phyloP scores from a whole-genome alignment of 1,284 basidiomycete species.

The Ceratobasidium sp. region DNA sequence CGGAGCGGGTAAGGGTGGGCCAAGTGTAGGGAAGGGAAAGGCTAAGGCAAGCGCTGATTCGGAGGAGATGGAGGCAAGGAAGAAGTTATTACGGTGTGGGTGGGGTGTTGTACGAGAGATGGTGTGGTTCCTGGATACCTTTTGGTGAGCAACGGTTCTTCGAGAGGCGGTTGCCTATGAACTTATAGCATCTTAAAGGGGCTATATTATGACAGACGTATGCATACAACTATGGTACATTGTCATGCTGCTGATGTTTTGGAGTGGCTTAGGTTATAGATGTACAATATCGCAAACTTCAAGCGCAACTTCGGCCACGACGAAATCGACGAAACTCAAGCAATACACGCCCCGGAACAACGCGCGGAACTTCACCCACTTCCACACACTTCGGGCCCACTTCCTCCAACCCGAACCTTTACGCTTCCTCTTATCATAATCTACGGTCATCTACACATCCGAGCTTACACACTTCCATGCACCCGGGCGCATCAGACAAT shows the following conservation, averaged over 20 bases:
- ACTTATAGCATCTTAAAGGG: constrained; percentile 51
- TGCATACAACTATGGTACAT: background rate
- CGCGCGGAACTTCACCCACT: constrained; percentile 22
- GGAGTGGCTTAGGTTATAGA: constrained; percentile 69
- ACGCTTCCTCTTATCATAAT: constrained; percentile 15
- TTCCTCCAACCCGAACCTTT: constrained; percentile 15
- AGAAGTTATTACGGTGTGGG: constrained; percentile 76
- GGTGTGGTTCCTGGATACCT: constrained; percentile 90
- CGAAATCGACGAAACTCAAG: constrained; percentile 44
- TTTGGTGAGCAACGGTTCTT: constrained; percentile 60
- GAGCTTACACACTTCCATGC: constrained; percentile 3
- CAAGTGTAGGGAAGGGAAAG: background rate
- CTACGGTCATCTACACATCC: constrained; percentile 10
- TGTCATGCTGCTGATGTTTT: background rate
- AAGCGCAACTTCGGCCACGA: constrained; percentile 66
- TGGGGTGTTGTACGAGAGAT: constrained; percentile 90
- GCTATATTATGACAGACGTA: constrained; percentile 88
- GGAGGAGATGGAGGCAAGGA: constrained; percentile 59
- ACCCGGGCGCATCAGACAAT: background rate
- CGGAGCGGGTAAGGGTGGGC: constrained; percentile 74
- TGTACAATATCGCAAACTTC: constrained; percentile 80
- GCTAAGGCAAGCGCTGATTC: constrained; percentile 57
- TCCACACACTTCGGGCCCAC: constrained; percentile 41
- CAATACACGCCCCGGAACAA: constrained; percentile 49
- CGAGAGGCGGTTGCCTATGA: background rate